Evolutionary conservation across 1,284 basidiomycete species (phyloP).

Genomic region (Apiotrichum domesticum): DNA sequence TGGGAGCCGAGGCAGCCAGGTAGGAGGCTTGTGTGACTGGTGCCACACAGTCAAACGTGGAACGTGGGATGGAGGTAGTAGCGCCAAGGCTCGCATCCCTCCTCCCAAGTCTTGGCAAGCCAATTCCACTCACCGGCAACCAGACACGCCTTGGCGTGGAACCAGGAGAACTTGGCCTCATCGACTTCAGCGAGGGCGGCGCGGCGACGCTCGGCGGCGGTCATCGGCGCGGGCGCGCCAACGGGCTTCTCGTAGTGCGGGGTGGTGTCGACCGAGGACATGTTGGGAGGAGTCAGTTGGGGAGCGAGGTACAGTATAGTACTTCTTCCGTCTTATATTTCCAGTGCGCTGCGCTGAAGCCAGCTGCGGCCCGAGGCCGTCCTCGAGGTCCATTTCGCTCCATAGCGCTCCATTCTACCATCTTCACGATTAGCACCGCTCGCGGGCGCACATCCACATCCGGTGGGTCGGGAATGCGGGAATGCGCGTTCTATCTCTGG

Average conservation of each 20-base stretch:
- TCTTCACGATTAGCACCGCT: too few relatives aligned
- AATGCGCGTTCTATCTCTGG: too few relatives aligned
- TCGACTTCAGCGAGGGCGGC: conserved; percentile 69
- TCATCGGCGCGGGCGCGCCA: conserved; percentile 3
- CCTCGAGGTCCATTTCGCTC: too few relatives aligned
- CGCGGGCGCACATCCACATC: too few relatives aligned
- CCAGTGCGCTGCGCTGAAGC: too few relatives aligned
- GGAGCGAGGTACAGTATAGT: background rate
- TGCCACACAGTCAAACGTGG: too few relatives aligned
- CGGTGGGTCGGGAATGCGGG: too few relatives aligned
- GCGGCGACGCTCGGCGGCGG: conserved; percentile 52
- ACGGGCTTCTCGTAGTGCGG: background rate
- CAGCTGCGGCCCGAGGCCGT: too few relatives aligned
- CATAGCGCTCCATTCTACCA: too few relatives aligned
- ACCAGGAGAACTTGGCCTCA: conserved; percentile 62
- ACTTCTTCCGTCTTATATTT: background rate
- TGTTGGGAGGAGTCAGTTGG: background rate
- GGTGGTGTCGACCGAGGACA: background rate
- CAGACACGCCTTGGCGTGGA: conserved; percentile 48
- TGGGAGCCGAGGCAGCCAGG: too few relatives aligned
- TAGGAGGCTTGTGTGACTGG: too few relatives aligned
- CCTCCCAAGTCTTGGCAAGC: background rate
- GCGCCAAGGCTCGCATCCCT: background rate
- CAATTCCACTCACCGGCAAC: conserved; percentile 44
- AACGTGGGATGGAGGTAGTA: background rate